Evolutionary conservation across 306 rosid species (phyloP).

Genomic region (Medicago lupulina): DNA sequence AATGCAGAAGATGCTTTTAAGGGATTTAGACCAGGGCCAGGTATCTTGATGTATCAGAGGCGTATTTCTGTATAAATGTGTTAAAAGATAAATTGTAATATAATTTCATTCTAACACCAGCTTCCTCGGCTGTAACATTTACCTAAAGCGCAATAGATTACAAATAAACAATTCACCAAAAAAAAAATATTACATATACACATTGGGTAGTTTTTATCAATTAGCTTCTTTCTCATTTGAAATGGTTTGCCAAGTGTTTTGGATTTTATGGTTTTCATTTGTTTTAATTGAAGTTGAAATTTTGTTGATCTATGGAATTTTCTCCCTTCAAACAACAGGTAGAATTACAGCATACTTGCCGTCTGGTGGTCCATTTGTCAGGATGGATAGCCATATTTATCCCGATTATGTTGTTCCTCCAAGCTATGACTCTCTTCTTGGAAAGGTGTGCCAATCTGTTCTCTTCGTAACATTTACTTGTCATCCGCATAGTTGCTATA

Average conservation of each 20-base stretch:
- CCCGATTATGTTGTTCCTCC: conserved; percentile 99
- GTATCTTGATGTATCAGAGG: conserved; percentile 49
- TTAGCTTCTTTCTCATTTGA: conserved; percentile 27
- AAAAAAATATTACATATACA: background rate
- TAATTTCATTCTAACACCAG: conserved; percentile 32
- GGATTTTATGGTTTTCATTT: conserved; percentile 2
- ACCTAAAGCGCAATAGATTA: conserved; percentile 1
- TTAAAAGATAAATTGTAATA: conserved; percentile 2
- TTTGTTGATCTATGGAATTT: conserved; percentile 17
- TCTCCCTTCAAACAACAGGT: conserved; percentile 62
- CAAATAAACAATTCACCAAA: no score
- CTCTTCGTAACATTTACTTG: conserved; percentile 29
- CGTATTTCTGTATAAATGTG: conserved; percentile 35
- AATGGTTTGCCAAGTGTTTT: conserved; percentile 26
- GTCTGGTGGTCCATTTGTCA: conserved; percentile 97
- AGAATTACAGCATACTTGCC: conserved; percentile 96
- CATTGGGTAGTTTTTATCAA: conserved; percentile 14
- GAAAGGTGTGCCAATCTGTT: conserved; percentile 61
- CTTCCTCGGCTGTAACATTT: conserved; percentile 18
- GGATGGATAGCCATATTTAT: conserved; percentile 99
- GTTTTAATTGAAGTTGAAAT: background rate
- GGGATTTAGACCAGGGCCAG: conserved; percentile 98
- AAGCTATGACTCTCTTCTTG: conserved; percentile 97
- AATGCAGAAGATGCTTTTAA: conserved; percentile 98
- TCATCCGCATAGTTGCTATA: conserved; percentile 24